Evolutionary conservation across 768 basidiomycete species (phyloP), one percentile per base, ranked within the genome.

Genomic region (Phlegmacium glaucopus): DNA sequence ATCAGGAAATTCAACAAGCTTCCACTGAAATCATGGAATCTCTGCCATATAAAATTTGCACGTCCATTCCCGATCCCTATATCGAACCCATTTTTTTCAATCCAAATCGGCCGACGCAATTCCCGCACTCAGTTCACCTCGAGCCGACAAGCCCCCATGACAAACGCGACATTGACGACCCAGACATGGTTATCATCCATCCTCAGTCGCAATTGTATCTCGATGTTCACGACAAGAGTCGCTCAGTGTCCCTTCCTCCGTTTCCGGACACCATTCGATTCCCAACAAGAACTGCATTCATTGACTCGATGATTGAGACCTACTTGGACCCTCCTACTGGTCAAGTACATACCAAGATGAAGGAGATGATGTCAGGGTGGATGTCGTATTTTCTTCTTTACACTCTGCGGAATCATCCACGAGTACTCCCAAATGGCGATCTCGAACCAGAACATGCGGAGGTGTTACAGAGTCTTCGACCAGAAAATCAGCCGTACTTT

Each of bases 171-270:
- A 28, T 25, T 25, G 30, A 45, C 15, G 41, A 49, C 11, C 56
- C 56, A 9, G 28, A 45, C 9, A 44, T 41, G 2, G 54, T 57
- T 6, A 22, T 47, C 15, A 36, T 57, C 29, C 58, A 60, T 29
- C 51, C 51, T 34, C 38, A 47, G n/a, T 53, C 48, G 8, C 32
- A 45, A 16, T 55, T 48, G 16, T 32, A 47, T 35, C 39, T 55
- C 18, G 44, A 49, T 17, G 27, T 55, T 26, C 16, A 43, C 1
- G 51, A 59, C 15, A 8, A 47, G 16, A 48, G 32, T 27, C 51
- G 35, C 16, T 53, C 55, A 7, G 22, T 49, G 38, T 35, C 51
- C 7, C 48, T 54, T 28, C 29, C 44, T 3, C 43, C 45, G 7
- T 49, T 49, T 34, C 53, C 53, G 10, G 29, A 30, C 1, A 49